Base-by-base conservation (phyloP, 176 grass and related monocot species). In the Neostapfia colusana region DNA sequence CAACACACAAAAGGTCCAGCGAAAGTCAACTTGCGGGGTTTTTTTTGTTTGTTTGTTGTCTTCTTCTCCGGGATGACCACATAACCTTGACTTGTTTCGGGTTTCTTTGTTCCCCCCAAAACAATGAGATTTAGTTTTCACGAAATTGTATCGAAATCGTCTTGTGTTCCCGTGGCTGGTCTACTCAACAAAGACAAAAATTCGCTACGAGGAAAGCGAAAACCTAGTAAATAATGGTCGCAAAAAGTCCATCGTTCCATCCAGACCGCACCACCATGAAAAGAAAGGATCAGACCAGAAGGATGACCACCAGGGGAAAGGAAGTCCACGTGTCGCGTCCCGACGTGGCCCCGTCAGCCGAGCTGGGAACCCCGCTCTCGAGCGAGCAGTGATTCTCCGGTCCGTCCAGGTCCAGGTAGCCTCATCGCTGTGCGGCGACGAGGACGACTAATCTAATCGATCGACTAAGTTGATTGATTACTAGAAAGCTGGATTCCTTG, bases 401-500 rank as follows among this genome's bases (percentile, higher is more conserved):
- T 15, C 3, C 31, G 2, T 1, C 31, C 3, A 1, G 2, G 31
- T 31, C 31, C 31, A 31, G 31, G 31, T 31, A 31, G 31, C 31
- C 31, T 31, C 31, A 31, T 31, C 31, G 31, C 31, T 31, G 31
- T n/a, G 31, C 31, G 31, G 31, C 31, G 31, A 31, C 31, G 31
- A 28, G 14, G 23, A 54, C 1, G 1, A 21, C 17, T 54, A 54
- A 54, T 21, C 20, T 51, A 20, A 74, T 4, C 26, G 55, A 38
- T 16, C 42, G 17, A 50, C 15, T 36, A 20, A 27, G 4, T 0
- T 2, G 4, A 1, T 36, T 27, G 40, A 39, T 13, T 14, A 34
- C 14, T 0, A 10, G 7, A 72, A 72, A 17, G 5, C 12, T 5
- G 37, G 86, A 84, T 79, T 80, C 86, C 75, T 88, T 84, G 75